phyloP scores from a whole-genome alignment of 208 protist species.

The Leishmania arabica region DNA sequence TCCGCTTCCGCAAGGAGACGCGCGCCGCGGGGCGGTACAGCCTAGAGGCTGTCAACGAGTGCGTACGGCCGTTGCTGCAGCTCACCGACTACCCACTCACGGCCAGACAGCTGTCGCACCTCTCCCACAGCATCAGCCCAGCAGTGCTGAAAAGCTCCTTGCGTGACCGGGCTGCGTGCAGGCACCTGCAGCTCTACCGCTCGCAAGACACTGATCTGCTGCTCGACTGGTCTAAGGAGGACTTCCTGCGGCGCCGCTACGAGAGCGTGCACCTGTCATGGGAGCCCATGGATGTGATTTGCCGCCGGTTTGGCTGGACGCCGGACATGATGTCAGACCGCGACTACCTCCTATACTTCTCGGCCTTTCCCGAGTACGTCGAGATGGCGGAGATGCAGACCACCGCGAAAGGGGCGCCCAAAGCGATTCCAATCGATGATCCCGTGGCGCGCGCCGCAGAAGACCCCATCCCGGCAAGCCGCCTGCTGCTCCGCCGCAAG shows the following conservation, averaged over 20 bases:
- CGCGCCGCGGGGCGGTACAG: conserved; percentile 65
- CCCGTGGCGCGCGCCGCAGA: conserved; percentile 50
- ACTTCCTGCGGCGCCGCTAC: conserved; percentile 90
- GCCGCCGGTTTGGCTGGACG: conserved; percentile 81
- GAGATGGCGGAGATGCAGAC: conserved; percentile 81
- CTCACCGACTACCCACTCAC: conserved; percentile 89
- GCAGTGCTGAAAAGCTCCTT: conserved; percentile 68
- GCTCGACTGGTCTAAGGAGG: conserved; percentile 88
- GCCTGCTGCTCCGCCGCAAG: conserved; percentile 79
- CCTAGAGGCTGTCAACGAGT: conserved; percentile 68
- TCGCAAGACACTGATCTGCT: conserved; percentile 80
- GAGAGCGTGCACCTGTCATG: conserved; percentile 92
- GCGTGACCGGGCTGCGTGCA: conserved; percentile 51
- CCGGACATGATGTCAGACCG: conserved; percentile 68
- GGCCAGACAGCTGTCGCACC: conserved; percentile 50
- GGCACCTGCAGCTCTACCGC: conserved; percentile 74
- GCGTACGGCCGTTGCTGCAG: conserved; percentile 85
- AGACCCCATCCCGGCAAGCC: conserved; percentile 52
- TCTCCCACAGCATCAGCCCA: conserved; percentile 68
- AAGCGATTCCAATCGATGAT: conserved; percentile 66
- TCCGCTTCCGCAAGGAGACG: conserved; percentile 74
- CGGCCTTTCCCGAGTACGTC: conserved; percentile 73
- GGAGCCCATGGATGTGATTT: conserved; percentile 86
- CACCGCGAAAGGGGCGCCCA: conserved; percentile 34
- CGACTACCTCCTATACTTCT: conserved; percentile 86